Evolutionary conservation across 1,284 basidiomycete genomes (phyloP).

Genomic region (Schizophyllum amplum): DNA sequence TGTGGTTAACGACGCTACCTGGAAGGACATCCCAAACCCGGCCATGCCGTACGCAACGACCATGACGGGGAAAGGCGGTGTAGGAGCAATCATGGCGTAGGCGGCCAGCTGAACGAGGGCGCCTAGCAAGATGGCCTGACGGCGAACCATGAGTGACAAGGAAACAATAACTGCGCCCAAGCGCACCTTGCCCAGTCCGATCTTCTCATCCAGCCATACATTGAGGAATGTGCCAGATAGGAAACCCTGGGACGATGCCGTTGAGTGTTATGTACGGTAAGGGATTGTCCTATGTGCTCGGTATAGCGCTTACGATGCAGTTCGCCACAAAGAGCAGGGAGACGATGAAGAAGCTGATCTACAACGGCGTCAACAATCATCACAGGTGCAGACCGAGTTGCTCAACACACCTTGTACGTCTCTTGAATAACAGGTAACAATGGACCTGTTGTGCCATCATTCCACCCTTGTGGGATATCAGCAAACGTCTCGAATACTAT

Average conservation of each 20-base stretch:
- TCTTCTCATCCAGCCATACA: conserved; percentile 4
- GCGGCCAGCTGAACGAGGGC: background rate
- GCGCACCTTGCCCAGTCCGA: conserved; percentile 10
- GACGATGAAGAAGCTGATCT: conserved; percentile 10
- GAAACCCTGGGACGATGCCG: conserved; percentile 4
- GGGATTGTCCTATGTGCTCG: background rate
- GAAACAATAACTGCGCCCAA: background rate
- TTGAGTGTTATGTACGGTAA: background rate
- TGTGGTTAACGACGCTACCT: conserved; percentile 6
- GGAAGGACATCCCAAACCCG: background rate
- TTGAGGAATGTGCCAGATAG: conserved; percentile 7
- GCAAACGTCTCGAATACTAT: no score
- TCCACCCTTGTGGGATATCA: conserved; percentile 27
- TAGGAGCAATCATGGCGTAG: background rate
- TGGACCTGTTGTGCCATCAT: conserved; percentile 9
- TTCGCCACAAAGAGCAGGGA: conserved; percentile 11
- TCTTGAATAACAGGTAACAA: conserved; percentile 9
- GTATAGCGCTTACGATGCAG: conserved; percentile 9
- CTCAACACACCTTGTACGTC: conserved; percentile 4
- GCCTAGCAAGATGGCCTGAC: background rate
- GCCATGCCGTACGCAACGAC: background rate
- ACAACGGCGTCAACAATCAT: background rate
- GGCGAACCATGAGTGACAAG: background rate
- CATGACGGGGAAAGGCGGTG: background rate
- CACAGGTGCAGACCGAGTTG: background rate